Conservation (phyloP, 2,329 filamentous ascomycete genomes). For the Pseudogymnoascus sp. region DNA sequence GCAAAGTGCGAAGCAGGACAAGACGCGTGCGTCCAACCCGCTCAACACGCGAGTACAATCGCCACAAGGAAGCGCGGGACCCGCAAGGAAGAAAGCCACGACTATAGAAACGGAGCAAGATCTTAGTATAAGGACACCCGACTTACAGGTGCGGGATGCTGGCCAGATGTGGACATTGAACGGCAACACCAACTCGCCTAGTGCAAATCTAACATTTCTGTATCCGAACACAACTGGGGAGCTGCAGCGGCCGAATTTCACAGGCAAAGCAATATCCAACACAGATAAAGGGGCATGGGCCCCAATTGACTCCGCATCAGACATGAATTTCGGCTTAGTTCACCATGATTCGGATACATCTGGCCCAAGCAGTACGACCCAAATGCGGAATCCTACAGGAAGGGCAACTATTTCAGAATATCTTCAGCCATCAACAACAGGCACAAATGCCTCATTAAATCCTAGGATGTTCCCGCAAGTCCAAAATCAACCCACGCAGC, state of each 20-base stretch:
- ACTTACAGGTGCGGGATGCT: background rate
- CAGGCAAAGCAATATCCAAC: background rate
- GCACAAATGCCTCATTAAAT: background rate
- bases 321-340: background rate
- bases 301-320: background rate
- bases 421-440: background rate
- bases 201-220: conserved; percentile 72
- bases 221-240: conserved; percentile 38
- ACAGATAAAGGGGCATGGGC: background rate
- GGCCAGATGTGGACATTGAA: conserved; percentile 60
- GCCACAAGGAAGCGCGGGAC: background rate
- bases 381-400: background rate
- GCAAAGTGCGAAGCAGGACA: conserved; percentile 52
- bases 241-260: conserved; percentile 11
- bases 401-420: background rate
- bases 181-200: conserved; percentile 77
- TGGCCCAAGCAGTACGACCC: background rate
- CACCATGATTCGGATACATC: background rate
- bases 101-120: background rate
- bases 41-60: background rate
- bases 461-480: background rate
- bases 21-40: background rate
- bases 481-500: background rate
- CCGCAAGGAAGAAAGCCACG: background rate
- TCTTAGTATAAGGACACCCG: background rate